These are phyloP conservation scores for Schwanniomyces sp. DNA, from an alignment of 805 yeast genomes.

Conservation along the genomic window DNA sequence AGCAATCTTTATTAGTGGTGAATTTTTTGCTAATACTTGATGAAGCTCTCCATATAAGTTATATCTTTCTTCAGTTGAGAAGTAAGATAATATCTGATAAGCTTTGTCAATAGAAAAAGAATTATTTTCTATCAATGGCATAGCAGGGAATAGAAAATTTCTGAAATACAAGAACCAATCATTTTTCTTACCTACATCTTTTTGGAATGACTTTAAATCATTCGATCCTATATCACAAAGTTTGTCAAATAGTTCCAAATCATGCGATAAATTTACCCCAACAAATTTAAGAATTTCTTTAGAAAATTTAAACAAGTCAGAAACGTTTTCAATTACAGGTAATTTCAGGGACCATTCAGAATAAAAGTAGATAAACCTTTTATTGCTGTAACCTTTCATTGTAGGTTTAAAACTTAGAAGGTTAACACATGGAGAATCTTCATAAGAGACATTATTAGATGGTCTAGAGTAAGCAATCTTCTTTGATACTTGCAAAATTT, in stretches of 20 bases:
- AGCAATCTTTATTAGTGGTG: conserved; percentile 55
- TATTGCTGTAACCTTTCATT: conserved; percentile 19
- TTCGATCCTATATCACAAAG: conserved; percentile 58
- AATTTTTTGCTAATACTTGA: conserved; percentile 54
- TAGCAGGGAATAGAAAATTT: conserved; percentile 63
- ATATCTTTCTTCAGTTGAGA: conserved; percentile 63
- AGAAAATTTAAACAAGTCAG: conserved; percentile 48
- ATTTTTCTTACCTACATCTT: conserved; percentile 11
- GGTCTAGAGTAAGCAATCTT: conserved; percentile 23
- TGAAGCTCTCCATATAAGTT: conserved; percentile 79
- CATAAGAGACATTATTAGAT: conserved; percentile 25
- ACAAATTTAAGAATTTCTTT: conserved; percentile 50
- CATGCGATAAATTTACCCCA: conserved; percentile 55
- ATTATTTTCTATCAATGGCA: conserved; percentile 53
- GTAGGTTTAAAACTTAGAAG: conserved; percentile 33
- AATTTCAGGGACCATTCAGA: conserved; percentile 47
- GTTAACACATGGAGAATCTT: conserved; percentile 16
- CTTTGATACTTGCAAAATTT: conserved; percentile 20
- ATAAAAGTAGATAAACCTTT: conserved; percentile 42
- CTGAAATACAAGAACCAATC: conserved; percentile 63
- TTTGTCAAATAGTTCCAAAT: conserved; percentile 50
- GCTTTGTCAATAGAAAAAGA: conserved; percentile 62
- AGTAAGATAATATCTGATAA: conserved; percentile 51
- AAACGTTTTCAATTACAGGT: conserved; percentile 34
- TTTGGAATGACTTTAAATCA: conserved; percentile 26